A percentile compares a stretch with the other conserved stretches of the same genome.
These are phyloP conservation scores for Chaetomium olivaceum DNA, from an alignment of 2,329 filamentous ascomycete genomes.

Conservation along the genomic window DNA sequence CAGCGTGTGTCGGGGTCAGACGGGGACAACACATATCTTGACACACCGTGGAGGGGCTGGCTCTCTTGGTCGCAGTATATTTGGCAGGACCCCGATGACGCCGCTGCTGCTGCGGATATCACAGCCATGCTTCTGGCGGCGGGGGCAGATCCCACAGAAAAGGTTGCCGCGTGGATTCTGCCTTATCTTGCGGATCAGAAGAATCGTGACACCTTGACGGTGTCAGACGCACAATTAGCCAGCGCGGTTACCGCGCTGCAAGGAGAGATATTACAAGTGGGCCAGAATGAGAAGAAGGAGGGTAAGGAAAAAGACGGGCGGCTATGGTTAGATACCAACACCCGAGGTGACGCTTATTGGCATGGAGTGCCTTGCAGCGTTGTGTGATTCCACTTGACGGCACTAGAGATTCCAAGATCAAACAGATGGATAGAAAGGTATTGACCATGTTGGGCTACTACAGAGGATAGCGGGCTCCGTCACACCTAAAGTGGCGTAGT, in stretches of 20 bases:
- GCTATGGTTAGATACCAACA: neutral
- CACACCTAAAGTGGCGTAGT: too few species aligned
- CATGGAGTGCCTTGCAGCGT: too few species aligned
- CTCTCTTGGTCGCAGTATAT: neutral
- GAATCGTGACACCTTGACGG: neutral
- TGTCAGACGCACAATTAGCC: neutral
- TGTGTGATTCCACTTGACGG: too few species aligned
- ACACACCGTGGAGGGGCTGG: neutral
- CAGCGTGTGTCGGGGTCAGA: neutral
- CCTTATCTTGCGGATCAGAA: neutral
- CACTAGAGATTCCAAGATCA: too few species aligned
- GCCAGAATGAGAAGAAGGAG: neutral
- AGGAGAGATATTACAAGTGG: neutral
- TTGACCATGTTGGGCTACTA: too few species aligned
- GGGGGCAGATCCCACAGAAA: neutral
- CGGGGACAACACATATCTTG: neutral
- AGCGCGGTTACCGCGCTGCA: neutral
- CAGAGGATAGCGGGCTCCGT: too few species aligned
- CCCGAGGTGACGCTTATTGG: too few species aligned
- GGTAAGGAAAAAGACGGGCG: neutral
- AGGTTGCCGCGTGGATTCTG: neutral
- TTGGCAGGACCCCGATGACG: neutral
- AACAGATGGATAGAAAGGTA: too few species aligned
- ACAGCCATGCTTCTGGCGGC: slow-evolving; percentile 4
- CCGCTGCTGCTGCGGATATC: neutral